A percentile compares a stretch with the other conserved stretches of the same genome.
Conservation (phyloP, 2,329 filamentous ascomycete genomes). For the Penicillium sp. region DNA sequence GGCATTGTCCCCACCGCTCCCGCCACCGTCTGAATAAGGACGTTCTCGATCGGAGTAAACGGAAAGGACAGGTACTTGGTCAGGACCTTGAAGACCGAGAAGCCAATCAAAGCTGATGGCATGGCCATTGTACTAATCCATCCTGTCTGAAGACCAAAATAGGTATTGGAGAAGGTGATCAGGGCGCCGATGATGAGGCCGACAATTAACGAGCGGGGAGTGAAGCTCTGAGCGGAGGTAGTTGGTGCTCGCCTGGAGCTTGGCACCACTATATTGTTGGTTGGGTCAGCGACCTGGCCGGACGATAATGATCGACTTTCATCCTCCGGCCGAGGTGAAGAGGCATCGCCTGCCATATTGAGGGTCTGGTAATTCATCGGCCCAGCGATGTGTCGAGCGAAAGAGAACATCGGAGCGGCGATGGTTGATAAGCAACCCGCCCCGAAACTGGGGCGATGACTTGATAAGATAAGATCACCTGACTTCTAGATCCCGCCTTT, state of each 20-base stretch:
- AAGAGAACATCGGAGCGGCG: background rate
- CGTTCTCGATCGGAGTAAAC: constrained; percentile 94
- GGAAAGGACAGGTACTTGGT: constrained; percentile 72
- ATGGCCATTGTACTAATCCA: constrained; percentile 92
- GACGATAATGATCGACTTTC: constrained; percentile 8
- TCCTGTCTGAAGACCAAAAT: constrained; percentile 93
- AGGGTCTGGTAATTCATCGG: constrained; percentile 42
- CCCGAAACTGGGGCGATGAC: constrained; percentile 16
- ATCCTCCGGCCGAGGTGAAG: constrained; percentile 11
- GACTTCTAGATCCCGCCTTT: constrained; percentile 5
- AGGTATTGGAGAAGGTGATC: constrained; percentile 97
- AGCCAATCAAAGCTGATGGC: constrained; percentile 91
- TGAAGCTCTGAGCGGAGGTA: constrained; percentile 67
- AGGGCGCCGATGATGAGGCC: constrained; percentile 83
- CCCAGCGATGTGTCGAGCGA: constrained; percentile 10
- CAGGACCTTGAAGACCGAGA: constrained; percentile 85
- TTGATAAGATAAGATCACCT: constrained; percentile 25
- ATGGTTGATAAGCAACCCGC: constrained; percentile 17
- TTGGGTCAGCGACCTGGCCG: constrained; percentile 1
- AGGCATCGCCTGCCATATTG: constrained; percentile 34
- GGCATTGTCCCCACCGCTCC: constrained; percentile 97
- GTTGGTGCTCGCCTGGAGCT: constrained; percentile 9
- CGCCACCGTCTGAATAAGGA: constrained; percentile 92
- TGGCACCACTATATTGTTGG: constrained; percentile 3
- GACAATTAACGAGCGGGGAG: constrained; percentile 73